Base-by-base conservation (phyloP, 139 green algal species). In the Chlorella sorokiniana region DNA sequence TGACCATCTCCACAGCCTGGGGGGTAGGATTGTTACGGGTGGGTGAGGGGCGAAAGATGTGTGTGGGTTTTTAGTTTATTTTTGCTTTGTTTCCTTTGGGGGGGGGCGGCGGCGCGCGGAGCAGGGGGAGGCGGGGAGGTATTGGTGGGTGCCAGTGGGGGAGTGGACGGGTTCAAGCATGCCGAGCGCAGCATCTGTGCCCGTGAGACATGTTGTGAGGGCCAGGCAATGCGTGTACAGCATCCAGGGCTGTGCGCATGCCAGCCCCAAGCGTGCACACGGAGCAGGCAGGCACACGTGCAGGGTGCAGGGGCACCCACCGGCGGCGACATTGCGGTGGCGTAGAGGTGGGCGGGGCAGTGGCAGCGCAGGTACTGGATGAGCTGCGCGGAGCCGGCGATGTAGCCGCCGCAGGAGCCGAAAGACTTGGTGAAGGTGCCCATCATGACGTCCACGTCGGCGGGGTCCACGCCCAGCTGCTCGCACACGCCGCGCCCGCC, bases 371-470 rank as follows among this genome's bases (percentile, higher is more conserved):
- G 72, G 79, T 94, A 92, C n/a, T 92, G 78, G 3, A 99, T 90
- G 7, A 98, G 41, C 2, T 89, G 82, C 72, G 76, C 82, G 79
- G 42, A 85, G 67, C 88, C 91, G 2, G 91, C 95, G 9, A 98
- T 94, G 92, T 98, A 99, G 42, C 97, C 97, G 37, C 97, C 97
- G 52, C 91, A 97, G 27, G 93, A 96, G 18, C 97, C 97, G 88
- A 99, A 99, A 11, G 93, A 97, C 89, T 99, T 99, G 44, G 97
- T 99, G 89, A 99, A 99, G 5, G 97, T 99, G 82, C 97, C 96
- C 97, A 99, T 99, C 89, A 99, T 96, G 77, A 99, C 90, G 86
- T 99, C 97, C 22, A 71, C 22, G 79, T 98, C 93, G 0, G 62
- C 64, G 4, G 95, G 85, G 87, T 97, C 87, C 59, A 99, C 96